Percentiles rank a stretch among this genome's conserved stretches.
These are phyloP conservation scores for Malassezia sympodialis DNA, from an alignment of 1,284 basidiomycete genomes.

Conservation along the genomic window DNA sequence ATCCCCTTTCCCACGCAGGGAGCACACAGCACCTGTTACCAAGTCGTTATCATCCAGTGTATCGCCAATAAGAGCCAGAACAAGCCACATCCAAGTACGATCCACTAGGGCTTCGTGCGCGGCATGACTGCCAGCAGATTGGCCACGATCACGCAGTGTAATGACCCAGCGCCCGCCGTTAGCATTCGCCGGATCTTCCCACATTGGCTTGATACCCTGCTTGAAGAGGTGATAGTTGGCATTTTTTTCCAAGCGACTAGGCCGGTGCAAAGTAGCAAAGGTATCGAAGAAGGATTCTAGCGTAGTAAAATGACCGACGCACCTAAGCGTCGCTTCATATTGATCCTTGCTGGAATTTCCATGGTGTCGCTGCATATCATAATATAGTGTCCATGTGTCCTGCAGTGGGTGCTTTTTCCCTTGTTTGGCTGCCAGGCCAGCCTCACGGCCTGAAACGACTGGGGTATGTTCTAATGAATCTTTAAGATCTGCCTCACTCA, in stretches of 20 bases:
- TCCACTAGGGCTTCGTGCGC: slow-evolving; percentile 68
- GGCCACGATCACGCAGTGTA: slow-evolving; percentile 59
- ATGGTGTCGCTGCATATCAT: slow-evolving; percentile 53
- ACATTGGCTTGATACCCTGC: slow-evolving; percentile 74
- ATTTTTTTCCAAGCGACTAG: slow-evolving; percentile 72
- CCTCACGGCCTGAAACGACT: slow-evolving; percentile 6
- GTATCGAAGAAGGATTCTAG: slow-evolving; percentile 83
- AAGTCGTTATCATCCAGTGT: slow-evolving; percentile 75
- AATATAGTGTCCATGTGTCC: slow-evolving; percentile 75
- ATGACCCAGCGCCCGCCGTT: slow-evolving; percentile 87
- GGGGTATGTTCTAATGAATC: neutral
- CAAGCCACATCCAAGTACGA: slow-evolving; percentile 77
- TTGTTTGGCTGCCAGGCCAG: slow-evolving; percentile 9
- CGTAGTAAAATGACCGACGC: slow-evolving; percentile 33
- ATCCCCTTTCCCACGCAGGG: slow-evolving; percentile 72
- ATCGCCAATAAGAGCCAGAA: slow-evolving; percentile 81
- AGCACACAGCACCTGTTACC: slow-evolving; percentile 71
- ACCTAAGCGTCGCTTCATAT: slow-evolving; percentile 33
- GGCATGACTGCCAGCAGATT: neutral
- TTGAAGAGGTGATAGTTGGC: slow-evolving; percentile 93
- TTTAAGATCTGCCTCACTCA: neutral
- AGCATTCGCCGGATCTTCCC: slow-evolving; percentile 86
- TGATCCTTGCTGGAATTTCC: slow-evolving; percentile 50
- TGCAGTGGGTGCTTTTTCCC: slow-evolving; percentile 60
- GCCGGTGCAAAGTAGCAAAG: slow-evolving; percentile 85